Base-by-base conservation (phyloP, 2,329 filamentous ascomycete genomes). In the Alternaria arbusti region DNA sequence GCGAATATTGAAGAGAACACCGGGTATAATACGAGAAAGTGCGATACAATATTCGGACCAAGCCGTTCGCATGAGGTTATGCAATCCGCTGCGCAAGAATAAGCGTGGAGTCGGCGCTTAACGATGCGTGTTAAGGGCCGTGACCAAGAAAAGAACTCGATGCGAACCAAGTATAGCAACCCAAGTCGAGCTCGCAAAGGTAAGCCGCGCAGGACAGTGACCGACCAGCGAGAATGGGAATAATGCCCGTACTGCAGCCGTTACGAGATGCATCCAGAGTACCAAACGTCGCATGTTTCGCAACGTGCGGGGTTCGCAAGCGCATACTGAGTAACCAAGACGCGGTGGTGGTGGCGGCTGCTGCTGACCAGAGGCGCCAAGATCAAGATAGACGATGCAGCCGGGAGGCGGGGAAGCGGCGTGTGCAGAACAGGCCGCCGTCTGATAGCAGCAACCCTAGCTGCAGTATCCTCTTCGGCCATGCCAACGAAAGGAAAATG, bases 341-440 rank as follows among this genome's bases (percentile, higher is more conserved):
- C 43, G 23, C 54, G 28, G 47, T 11, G 44, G 44, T n/a, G 45
- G 46, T 5, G 46, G 30, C 51, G 17, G 43, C 20, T 17, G 46
- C 12, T 36, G 58, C 59, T 58, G 59, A 58, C 57, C 36, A 47
- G 28, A 45, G 15, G 54, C 26, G 46, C 54, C 32, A 28, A 36
- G 49, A 45, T 28, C 40, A 17, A 25, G 28, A 40, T 46, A 26
- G 26, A 57, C 15, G 28, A 54, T 54, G 46, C 47, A 62, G 54
- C 40, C 59, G 59, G 59, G 47, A 62, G 28, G 59, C 40, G 59
- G 59, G 59, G 59, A 62, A 43, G 59, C 59, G 59, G 30, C 52
- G 36, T 45, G 45, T 58, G 54, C 59, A 61, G 30, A 50, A 20
- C 28, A 58, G 36, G 23, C 40, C 43, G 46, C 51, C 46, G 54